Conservation (phyloP, 495 filamentous ascomycete genomes). For the Neurospora sp. region DNA sequence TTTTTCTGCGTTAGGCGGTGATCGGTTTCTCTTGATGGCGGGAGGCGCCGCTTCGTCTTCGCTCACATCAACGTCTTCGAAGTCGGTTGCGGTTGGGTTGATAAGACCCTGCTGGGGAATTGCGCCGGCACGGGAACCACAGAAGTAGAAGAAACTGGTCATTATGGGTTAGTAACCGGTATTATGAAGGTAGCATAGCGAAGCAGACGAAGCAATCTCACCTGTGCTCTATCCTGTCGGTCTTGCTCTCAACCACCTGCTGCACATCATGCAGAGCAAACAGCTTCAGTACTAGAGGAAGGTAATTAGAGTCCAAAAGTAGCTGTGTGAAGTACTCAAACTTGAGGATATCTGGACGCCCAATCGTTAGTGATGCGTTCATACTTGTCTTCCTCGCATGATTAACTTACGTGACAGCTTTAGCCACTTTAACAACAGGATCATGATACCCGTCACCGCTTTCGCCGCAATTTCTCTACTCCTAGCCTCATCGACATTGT, state of each 20-base stretch:
- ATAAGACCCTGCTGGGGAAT: slow-evolving; percentile 11
- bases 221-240: slow-evolving; percentile 76
- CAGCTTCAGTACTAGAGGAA: slow-evolving; percentile 84
- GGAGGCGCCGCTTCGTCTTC: slow-evolving; percentile 77
- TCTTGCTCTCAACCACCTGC: slow-evolving; percentile 71
- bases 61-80: slow-evolving; percentile 27
- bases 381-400: neutral
- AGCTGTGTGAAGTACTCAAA: slow-evolving; percentile 94
- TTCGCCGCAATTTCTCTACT: slow-evolving; percentile 81
- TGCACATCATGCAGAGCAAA: slow-evolving; percentile 90
- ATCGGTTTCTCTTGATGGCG: slow-evolving; percentile 54
- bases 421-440: slow-evolving; percentile 91
- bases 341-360: slow-evolving; percentile 68
- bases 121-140: slow-evolving; percentile 43
- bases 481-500: slow-evolving; percentile 72
- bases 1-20: slow-evolving; percentile 20
- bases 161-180: no score
- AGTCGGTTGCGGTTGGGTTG: slow-evolving; percentile 19
- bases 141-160: slow-evolving; percentile 82
- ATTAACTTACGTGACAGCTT: slow-evolving; percentile 73
- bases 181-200: no score
- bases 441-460: slow-evolving; percentile 74
- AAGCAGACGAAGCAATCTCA: slow-evolving; percentile 23
- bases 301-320: slow-evolving; percentile 84
- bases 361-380: slow-evolving; percentile 18